These are phyloP conservation scores for Nothophaeocryptopus gaeumannii DNA, from an alignment of 2,329 filamentous ascomycete genomes.

Conservation along the genomic window DNA sequence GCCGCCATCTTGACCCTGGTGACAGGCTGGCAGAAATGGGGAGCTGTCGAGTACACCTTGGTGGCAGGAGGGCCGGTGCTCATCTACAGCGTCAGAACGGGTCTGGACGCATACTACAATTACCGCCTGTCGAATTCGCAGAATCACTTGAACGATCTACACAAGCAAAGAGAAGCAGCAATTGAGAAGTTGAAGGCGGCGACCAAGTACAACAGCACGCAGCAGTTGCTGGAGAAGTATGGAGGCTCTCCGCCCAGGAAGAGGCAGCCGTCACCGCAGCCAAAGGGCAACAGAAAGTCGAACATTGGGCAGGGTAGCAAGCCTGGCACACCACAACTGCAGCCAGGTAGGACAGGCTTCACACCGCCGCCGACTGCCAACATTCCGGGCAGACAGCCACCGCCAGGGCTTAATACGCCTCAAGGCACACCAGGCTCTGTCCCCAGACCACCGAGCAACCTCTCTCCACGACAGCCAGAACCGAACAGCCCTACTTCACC, in stretches of 20 bases:
- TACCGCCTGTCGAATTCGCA: constrained; percentile 73
- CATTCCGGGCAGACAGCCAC: constrained; percentile 46
- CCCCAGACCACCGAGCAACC: constrained; percentile 7
- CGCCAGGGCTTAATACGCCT: constrained; percentile 9
- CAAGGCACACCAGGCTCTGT: constrained; percentile 8
- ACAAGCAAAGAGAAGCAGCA: constrained; percentile 76
- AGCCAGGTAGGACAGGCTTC: constrained; percentile 56
- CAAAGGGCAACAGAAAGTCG: constrained; percentile 31
- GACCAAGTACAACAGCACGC: constrained; percentile 93
- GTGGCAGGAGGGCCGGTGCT: constrained; percentile 68
- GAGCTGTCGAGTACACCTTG: constrained; percentile 71
- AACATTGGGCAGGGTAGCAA: constrained; percentile 16
- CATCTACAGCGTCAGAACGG: constrained; percentile 73
- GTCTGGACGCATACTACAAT: constrained; percentile 69
- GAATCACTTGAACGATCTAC: constrained; percentile 67
- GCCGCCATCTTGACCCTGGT: constrained; percentile 78
- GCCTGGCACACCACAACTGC: constrained; percentile 31
- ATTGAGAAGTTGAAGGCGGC: constrained; percentile 93
- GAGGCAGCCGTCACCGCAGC: constrained; percentile 36
- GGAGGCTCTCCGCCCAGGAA: constrained; percentile 58
- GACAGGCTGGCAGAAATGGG: constrained; percentile 77
- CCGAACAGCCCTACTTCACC: constrained; percentile 46
- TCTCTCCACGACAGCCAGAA: constrained; percentile 25
- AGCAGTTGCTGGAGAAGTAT: constrained; percentile 91
- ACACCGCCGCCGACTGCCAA: constrained; percentile 65